Evolutionary conservation across 257 asterid genomes (phyloP), one percentile per base, ranked within the genome.

Genomic region (Solanum megistacrolobum): DNA sequence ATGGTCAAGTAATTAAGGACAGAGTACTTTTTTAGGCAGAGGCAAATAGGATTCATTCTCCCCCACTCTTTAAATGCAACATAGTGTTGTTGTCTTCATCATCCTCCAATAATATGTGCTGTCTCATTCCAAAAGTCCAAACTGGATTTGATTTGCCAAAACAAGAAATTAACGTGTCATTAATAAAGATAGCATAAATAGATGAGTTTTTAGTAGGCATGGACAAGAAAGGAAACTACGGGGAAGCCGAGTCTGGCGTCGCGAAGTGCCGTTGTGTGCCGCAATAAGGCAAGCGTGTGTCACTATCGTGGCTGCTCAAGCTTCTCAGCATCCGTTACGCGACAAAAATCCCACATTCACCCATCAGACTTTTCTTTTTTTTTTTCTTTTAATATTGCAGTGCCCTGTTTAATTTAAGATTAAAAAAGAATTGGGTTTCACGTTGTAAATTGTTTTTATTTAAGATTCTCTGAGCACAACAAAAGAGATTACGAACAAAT

Each of bases 221-320:
- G 66, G 89, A 38, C 78, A 55, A 71, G 0, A 27, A 87, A 81
- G 65, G 82, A 36, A 73, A 48, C 12, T 16, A 23, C 84, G 18
- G 58, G 5, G 48, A 81, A 84, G 31, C 74, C 9, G 31, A 48
- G 60, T 58, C 35, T 4, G 36, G 81, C 39, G 41, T 32, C 72
- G 91, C 52, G 79, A 39, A 10, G 75, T 32, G 89, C 62, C 38
- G 12, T 88, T 55, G 90, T 32, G 73, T 27, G n/a, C 71, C 58
- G 76, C 41, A 48, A 29, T 7, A 52, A 27, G 16, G 89, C 89
- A 79, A 88, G 88, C 93, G 92, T 89, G 92, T 92, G 92, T 86
- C 88, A 48, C 36, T 75, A 81, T 87, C 87, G 88, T 86, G 90
- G 16, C 4, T 27, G 46, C 92, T 36, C 92, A 78, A 83, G 88